Evolutionary conservation across 352 stramenopile species (phyloP), one percentile per base, ranked within the genome.

Genomic region (Phytophthora sp.): DNA sequence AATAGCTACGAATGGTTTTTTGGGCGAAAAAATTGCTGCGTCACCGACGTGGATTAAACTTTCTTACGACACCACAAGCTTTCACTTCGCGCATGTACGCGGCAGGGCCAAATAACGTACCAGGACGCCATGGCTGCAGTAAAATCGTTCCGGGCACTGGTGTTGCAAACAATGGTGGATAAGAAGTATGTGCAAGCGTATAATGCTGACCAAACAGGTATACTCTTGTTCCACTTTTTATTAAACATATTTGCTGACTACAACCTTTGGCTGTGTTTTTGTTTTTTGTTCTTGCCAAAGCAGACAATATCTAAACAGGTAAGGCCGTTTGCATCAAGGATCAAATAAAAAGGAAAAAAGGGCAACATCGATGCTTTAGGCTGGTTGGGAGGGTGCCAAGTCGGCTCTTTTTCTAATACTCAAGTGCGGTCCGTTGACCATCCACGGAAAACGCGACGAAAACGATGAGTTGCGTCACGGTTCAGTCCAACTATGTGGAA

Each of bases 301-400:
- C 49, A 44, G 21, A 57, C 49, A 2, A 38, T 53, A 26, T 47
- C 51, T n/a, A 26, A 58, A 20, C 35, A 24, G 2, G 51, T 13
- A 30, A 58, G 21, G 47, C 35, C n/a, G 51, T 58, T 9, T 58
- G 51, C 33, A 23, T 55, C 15, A 49, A 39, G 16, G 35, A 35
- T 31, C 24, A 13, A 2, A 58, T 49, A 13, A 39, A 58, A 39
- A 35, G 47, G 16, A 58, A 18, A 21, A 23, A 38, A 31, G 51
- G 4, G 51, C 33, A 4, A 58, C 51, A 1, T 33, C 33, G 18
- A 39, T 58, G 51, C 9, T 15, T 39, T n/a, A n/a, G n/a, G n/a
- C n/a, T n/a, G n/a, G n/a, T n/a, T n/a, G n/a, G n/a, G n/a, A n/a
- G n/a, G n/a, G n/a, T n/a, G n/a, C n/a, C n/a, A n/a, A n/a, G n/a